Conservation (phyloP, 2,329 filamentous ascomycete genomes). For the Sordariomycetes sp. region DNA sequence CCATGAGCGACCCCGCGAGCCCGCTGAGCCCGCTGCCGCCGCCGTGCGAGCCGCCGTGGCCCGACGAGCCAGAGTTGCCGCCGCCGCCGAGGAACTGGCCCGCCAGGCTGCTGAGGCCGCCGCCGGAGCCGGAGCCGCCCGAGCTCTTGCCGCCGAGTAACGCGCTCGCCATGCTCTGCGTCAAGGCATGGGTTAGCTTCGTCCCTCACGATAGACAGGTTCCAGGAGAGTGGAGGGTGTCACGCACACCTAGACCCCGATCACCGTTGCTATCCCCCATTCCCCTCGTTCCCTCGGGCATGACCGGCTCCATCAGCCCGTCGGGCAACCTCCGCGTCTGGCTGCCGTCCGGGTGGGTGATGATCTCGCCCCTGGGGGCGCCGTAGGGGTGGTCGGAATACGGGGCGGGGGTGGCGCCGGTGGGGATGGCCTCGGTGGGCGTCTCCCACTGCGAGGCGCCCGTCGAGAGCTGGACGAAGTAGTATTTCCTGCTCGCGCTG, state of each 20-base stretch:
- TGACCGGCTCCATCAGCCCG: slow-evolving; percentile 45
- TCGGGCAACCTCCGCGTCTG: slow-evolving; percentile 48
- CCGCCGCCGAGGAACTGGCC: slow-evolving; percentile 29
- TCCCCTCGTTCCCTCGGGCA: slow-evolving; percentile 36
- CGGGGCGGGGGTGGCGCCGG: slow-evolving; percentile 44
- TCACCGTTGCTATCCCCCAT: slow-evolving; percentile 37
- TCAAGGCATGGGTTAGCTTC: not conserved
- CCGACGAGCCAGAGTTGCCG: slow-evolving; percentile 11
- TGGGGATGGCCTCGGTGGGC: slow-evolving; percentile 49
- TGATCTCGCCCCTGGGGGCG: slow-evolving; percentile 36
- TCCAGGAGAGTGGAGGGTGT: slow-evolving; percentile 1
- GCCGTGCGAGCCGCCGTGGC: slow-evolving; percentile 14
- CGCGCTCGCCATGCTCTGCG: slow-evolving; percentile 46
- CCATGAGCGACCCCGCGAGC: slow-evolving; percentile 33
- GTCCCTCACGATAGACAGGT: not conserved
- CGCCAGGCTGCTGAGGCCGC: slow-evolving; percentile 30
- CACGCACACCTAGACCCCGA: slow-evolving; percentile 51
- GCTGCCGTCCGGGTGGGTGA: slow-evolving; percentile 48
- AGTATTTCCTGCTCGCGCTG: slow-evolving; percentile 49
- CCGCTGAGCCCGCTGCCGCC: slow-evolving; percentile 22
- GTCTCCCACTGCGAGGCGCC: slow-evolving; percentile 64
- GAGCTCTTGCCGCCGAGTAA: slow-evolving; percentile 36
- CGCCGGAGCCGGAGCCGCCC: slow-evolving; percentile 16
- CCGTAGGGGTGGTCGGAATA: slow-evolving; percentile 49
- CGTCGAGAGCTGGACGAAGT: slow-evolving; percentile 60